phyloP scores from a whole-genome alignment of 345 rosid species.

The Rhodamnia rubescens region DNA sequence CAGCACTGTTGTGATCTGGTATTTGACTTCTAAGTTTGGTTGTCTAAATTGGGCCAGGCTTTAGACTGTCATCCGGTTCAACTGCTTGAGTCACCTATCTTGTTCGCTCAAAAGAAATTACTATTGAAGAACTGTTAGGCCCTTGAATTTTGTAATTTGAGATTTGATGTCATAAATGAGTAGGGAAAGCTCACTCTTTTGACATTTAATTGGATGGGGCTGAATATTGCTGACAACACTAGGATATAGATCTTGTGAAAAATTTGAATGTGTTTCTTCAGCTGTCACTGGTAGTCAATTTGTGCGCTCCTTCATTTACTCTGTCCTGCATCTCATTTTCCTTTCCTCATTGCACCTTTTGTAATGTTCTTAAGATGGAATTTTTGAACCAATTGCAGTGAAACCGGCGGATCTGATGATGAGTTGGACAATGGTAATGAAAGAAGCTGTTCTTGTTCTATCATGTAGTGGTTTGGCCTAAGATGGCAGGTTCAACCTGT shows the following conservation, averaged over 20 bases:
- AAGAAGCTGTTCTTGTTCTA: slow-evolving; percentile 46
- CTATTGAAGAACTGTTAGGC: background rate
- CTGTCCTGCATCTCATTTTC: background rate
- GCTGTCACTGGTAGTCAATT: background rate
- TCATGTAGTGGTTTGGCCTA: slow-evolving; percentile 32
- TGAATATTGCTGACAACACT: background rate
- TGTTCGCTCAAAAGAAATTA: background rate
- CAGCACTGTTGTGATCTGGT: background rate
- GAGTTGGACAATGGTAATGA: slow-evolving; percentile 41
- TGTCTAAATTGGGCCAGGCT: background rate
- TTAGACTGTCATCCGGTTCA: background rate
- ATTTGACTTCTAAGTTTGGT: background rate
- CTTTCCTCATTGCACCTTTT: background rate
- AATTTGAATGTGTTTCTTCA: background rate
- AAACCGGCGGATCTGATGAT: slow-evolving; percentile 44
- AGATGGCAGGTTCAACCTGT: background rate
- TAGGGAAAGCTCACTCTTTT: background rate
- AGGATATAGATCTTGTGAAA: background rate
- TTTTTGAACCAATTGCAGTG: slow-evolving; percentile 32
- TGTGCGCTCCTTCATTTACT: background rate
- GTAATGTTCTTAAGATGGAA: slow-evolving; percentile 1
- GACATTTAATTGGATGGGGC: background rate
- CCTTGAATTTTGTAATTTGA: background rate
- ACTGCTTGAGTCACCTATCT: background rate
- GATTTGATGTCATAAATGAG: background rate